phyloP scores from a whole-genome alignment of 768 basidiomycete genomes.

The Termitomyces eurrhizus region DNA sequence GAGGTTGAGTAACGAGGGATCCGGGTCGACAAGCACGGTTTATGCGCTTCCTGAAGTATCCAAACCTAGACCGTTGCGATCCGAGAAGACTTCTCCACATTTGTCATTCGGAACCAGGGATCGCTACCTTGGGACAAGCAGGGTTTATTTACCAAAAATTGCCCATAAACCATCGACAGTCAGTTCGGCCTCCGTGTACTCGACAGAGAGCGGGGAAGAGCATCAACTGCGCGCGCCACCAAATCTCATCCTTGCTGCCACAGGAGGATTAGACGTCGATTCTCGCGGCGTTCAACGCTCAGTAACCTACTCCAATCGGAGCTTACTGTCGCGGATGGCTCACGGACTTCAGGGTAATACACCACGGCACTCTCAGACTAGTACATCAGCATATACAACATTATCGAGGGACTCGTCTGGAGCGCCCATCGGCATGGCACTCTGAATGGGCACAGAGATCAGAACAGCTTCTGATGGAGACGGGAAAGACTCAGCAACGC shows the following conservation, averaged over 20 bases:
- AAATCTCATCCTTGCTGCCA: conserved; percentile 34
- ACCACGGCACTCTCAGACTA: conserved; percentile 13
- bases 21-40: background rate
- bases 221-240: conserved; percentile 22
- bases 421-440: conserved; percentile 17
- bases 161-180: conserved; percentile 26
- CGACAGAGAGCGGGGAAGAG: conserved; percentile 28
- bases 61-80: conserved; percentile 13
- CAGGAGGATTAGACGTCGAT: conserved; percentile 18
- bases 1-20: background rate
- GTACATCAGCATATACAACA: conserved; percentile 9
- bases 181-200: conserved; percentile 25
- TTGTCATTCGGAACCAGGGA: conserved; percentile 1
- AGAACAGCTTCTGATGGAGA: conserved; percentile 1
- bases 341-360: conserved; percentile 7
- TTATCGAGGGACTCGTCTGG: conserved; percentile 14
- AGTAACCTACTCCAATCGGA: conserved; percentile 16
- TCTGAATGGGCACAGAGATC: conserved; percentile 10
- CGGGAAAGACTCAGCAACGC: conserved; percentile 5
- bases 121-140: background rate
- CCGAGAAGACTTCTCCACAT: conserved; percentile 11
- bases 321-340: conserved; percentile 13
- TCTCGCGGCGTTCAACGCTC: conserved; percentile 16
- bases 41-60: conserved; percentile 9
- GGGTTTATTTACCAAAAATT: conserved; percentile 6